phyloP scores from a whole-genome alignment of 1,139 yeast species.

The Nakaseomyces nivariensis region DNA sequence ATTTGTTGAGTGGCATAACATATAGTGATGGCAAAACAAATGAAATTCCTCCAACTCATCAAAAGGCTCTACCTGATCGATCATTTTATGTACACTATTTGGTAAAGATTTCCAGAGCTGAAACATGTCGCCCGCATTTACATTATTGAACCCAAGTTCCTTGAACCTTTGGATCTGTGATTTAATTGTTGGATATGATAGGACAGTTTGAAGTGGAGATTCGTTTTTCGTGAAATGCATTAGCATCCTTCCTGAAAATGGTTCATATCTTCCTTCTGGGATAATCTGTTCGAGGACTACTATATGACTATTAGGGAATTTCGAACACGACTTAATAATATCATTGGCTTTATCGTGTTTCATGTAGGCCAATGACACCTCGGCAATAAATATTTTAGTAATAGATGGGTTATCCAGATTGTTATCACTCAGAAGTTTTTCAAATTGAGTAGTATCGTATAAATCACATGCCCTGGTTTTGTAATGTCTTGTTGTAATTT shows the following conservation, averaged over 20 bases:
- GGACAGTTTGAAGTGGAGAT: conserved; percentile 62
- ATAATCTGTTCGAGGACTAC: conserved; percentile 61
- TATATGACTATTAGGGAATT: conserved; percentile 47
- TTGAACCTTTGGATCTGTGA: conserved; percentile 45
- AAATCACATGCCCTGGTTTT: conserved; percentile 65
- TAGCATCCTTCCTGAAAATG: conserved; percentile 69
- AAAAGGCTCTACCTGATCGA: conserved; percentile 52
- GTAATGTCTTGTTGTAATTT: conserved; percentile 38
- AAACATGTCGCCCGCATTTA: conserved; percentile 46
- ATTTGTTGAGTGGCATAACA: conserved; percentile 57
- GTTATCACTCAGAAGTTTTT: conserved; percentile 29
- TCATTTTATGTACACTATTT: conserved; percentile 33
- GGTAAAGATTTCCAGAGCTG: conserved; percentile 46
- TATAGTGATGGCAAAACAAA: conserved; percentile 67
- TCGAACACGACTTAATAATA: conserved; percentile 42
- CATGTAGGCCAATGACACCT: conserved; percentile 79
- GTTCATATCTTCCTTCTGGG: conserved; percentile 52
- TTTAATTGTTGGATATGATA: conserved; percentile 41
- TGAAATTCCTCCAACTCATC: conserved; percentile 83
- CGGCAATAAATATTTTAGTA: conserved; percentile 60
- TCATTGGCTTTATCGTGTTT: conserved; percentile 56
- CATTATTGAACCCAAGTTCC: conserved; percentile 37
- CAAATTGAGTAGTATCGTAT: conserved; percentile 39
- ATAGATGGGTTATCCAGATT: conserved; percentile 27
- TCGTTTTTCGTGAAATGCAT: conserved; percentile 57